Evolutionary conservation across 352 stramenopile genomes (phyloP).

Genomic region (Pythium dissotocum): DNA sequence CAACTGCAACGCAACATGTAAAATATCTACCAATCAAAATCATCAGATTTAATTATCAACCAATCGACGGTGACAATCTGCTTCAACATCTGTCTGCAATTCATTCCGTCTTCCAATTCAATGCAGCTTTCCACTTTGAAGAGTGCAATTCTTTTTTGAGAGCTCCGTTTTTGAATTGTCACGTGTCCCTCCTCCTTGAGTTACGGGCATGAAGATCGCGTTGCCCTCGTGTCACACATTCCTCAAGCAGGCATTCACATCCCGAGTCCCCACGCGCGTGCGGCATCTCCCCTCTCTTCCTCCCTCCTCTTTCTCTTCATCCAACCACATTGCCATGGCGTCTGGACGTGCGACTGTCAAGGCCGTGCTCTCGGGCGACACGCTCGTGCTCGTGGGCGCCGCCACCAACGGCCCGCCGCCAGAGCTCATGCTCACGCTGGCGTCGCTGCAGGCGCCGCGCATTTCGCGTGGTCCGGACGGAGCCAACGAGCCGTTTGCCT

Average conservation of each 20-base stretch:
- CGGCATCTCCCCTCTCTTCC: constrained; percentile 13
- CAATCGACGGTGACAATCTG: background rate
- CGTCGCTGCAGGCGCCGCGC: constrained; percentile 93
- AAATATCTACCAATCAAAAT: constrained; percentile 16
- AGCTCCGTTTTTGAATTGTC: constrained; percentile 5
- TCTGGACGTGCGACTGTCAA: constrained; percentile 94
- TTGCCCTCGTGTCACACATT: constrained; percentile 22
- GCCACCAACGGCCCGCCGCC: constrained; percentile 83
- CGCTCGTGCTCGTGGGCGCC: constrained; percentile 94
- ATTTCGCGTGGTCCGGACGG: constrained; percentile 75
- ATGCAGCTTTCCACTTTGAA: background rate
- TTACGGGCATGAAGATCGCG: constrained; percentile 16
- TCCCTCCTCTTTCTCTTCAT: constrained; percentile 10
- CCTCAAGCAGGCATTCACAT: background rate
- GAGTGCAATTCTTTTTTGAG: constrained; percentile 17
- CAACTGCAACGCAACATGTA: background rate
- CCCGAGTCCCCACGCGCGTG: constrained; percentile 20
- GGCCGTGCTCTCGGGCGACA: constrained; percentile 97
- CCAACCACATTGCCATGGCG: constrained; percentile 45
- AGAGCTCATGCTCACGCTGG: constrained; percentile 96
- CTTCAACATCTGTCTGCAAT: constrained; percentile 28
- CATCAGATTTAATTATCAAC: background rate
- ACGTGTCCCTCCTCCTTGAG: constrained; percentile 11
- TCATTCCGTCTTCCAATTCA: constrained; percentile 13
- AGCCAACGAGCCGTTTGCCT: constrained; percentile 92